phyloP scores from a whole-genome alignment of 169 alveolate genomes.

The Babesia caballi region DNA sequence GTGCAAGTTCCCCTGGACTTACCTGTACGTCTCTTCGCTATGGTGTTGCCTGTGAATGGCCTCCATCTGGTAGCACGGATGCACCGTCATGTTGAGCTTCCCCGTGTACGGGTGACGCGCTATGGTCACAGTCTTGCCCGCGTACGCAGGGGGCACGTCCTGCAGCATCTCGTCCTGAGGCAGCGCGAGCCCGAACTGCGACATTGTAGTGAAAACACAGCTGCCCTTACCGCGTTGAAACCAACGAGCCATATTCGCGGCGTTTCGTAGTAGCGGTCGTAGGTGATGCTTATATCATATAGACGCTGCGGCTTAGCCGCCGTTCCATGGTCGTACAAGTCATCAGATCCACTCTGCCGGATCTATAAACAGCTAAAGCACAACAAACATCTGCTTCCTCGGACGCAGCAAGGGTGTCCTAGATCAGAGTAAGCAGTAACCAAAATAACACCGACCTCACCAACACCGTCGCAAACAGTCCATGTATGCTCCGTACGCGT shows the following conservation, averaged over 20 bases:
- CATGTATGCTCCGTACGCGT: slow-evolving; percentile 5
- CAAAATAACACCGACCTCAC: no score
- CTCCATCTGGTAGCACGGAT: slow-evolving; percentile 63
- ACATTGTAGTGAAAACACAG: neutral
- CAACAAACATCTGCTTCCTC: no score
- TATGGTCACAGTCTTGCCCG: slow-evolving; percentile 50
- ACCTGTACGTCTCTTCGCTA: neutral
- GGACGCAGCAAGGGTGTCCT: no score
- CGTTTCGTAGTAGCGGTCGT: slow-evolving; percentile 59
- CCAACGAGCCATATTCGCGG: slow-evolving; percentile 64
- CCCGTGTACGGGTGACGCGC: slow-evolving; percentile 56
- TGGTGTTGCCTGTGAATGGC: slow-evolving; percentile 16
- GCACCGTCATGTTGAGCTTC: slow-evolving; percentile 40
- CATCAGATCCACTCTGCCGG: neutral
- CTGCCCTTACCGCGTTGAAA: slow-evolving; percentile 20
- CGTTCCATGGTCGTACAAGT: slow-evolving; percentile 15
- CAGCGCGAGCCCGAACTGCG: slow-evolving; percentile 53
- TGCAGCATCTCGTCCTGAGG: slow-evolving; percentile 49
- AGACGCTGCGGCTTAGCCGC: neutral
- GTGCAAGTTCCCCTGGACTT: neutral
- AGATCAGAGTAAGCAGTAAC: no score
- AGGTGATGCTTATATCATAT: slow-evolving; percentile 53
- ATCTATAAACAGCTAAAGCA: no score
- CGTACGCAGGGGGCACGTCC: slow-evolving; percentile 58
- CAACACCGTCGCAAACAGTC: slow-evolving; percentile 6